Conservation (phyloP, 352 stramenopile species). For the Phytophthora fragariaefolia region DNA sequence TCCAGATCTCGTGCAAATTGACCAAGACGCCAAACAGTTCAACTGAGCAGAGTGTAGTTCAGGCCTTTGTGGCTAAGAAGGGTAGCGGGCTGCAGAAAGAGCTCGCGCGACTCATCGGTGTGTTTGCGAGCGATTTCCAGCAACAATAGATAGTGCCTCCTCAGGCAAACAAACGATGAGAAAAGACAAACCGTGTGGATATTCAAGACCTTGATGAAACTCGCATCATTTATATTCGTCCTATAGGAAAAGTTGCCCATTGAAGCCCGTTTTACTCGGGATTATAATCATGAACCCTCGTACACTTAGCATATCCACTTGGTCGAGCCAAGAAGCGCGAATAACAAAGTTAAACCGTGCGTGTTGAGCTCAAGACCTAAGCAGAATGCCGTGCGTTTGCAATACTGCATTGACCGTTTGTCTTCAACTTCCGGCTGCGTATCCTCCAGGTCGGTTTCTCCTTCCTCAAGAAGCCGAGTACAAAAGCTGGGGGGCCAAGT, state of each 20-base stretch:
- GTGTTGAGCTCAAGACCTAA: too few species aligned
- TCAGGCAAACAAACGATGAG: conserved; percentile 10
- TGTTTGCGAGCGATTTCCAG: conserved; percentile 74
- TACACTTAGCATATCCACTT: too few species aligned
- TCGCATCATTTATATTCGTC: too few species aligned
- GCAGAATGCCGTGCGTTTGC: too few species aligned
- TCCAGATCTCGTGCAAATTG: conserved; percentile 65
- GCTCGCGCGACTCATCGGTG: conserved; percentile 59
- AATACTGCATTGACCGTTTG: conserved; percentile 26
- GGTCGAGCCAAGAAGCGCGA: too few species aligned
- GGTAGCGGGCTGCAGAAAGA: conserved; percentile 69
- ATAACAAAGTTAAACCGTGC: too few species aligned
- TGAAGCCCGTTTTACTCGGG: too few species aligned
- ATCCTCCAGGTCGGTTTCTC: neutral
- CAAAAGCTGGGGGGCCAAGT: conserved; percentile 49
- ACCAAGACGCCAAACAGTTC: conserved; percentile 57
- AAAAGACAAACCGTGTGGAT: conserved; percentile 17
- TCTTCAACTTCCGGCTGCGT: neutral
- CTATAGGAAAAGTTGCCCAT: too few species aligned
- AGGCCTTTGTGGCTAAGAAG: conserved; percentile 58
- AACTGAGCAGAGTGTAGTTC: conserved; percentile 50
- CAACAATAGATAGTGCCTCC: conserved; percentile 55
- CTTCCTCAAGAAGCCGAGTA: conserved; percentile 27
- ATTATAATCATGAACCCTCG: too few species aligned
- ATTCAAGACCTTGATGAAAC: too few species aligned